These are phyloP conservation scores for Apodospora peruviana DNA, from an alignment of 495 filamentous ascomycete species.

Conservation along the genomic window DNA sequence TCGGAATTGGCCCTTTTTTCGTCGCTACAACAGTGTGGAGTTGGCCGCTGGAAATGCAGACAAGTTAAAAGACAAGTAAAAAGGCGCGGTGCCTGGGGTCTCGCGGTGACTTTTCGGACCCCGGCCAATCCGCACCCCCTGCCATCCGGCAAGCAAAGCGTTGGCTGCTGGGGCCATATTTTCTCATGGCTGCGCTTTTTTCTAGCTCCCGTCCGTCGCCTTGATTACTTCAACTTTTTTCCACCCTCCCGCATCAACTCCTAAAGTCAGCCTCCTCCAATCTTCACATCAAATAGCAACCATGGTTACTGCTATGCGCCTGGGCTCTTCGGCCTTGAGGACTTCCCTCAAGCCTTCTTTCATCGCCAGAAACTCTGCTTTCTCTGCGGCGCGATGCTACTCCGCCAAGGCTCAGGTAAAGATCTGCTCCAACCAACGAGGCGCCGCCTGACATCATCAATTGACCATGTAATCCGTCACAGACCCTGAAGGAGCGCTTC, in stretches of 20 bases:
- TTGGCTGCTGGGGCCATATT: conserved; percentile 5
- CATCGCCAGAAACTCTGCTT: conserved; percentile 60
- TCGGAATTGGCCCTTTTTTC: background rate
- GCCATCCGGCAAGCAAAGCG: conserved; percentile 11
- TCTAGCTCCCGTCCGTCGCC: conserved; percentile 15
- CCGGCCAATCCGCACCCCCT: conserved; percentile 18
- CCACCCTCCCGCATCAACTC: conserved; percentile 2
- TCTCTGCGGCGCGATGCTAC: conserved; percentile 82
- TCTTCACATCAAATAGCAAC: conserved; percentile 23
- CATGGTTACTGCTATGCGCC: conserved; percentile 77
- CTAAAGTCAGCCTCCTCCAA: conserved; percentile 10
- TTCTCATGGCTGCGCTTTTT: conserved; percentile 19
- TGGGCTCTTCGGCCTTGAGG: conserved; percentile 70
- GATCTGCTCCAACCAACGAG: background rate
- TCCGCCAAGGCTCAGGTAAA: conserved; percentile 84
- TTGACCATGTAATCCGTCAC: conserved; percentile 22
- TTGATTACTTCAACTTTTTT: conserved; percentile 18
- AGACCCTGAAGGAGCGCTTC: conserved; percentile 98
- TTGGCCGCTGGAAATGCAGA: background rate
- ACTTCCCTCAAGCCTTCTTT: conserved; percentile 58
- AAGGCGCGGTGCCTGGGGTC: background rate
- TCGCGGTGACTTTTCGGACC: conserved; percentile 6
- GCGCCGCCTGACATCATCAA: conserved; percentile 18
- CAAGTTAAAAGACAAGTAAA: no score
- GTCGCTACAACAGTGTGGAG: background rate